Base-by-base conservation (phyloP, 257 asterid species). In the Primulina eburnea region DNA sequence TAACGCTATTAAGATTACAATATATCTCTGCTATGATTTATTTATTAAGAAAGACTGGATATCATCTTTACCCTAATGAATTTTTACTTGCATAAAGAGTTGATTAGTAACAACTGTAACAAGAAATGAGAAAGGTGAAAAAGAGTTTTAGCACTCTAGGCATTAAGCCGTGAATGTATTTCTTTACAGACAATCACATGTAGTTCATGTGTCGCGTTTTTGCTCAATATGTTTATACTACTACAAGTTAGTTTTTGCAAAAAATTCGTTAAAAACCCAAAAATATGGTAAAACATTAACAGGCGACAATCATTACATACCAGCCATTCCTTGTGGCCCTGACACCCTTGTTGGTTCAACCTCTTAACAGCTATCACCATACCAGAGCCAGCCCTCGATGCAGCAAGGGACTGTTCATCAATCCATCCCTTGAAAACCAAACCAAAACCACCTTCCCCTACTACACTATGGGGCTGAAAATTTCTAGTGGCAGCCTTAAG, bases 321-420 rank as follows among this genome's bases (percentile, higher is more conserved):
- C 88, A 91, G 64, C 97, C 97, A 91, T 84, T 90, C 97, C 73
- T 80, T 88, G 82, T 90, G 97, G 50, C 97, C 96, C 70, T 90
- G 97, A 73, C 87, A 79, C 7, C 96, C 89, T 14, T 90, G 92
- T 78, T 87, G 96, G 62, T 85, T 90, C 4, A 90, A 81, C 79
- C 89, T 84, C 82, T 90, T 90, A 17, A 88, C 96, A 16, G 97
- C 97, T 32, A 90, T 78, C 4, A 81, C 90, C 21, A 84, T 70
- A 57, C 95, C 92, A 6, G 86, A 63, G 9, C 96, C 96, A 0
- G 96, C 82, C 77, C 70, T 81, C 5, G 97, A 72, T 11, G 94
- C 84, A 7, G 83, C 87, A 55, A 78, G 78, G 1, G 96, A 74
- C 59, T 85, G 80, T 64, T 88, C 86, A 12, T 90, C 97, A 32